Percentiles rank a stretch among this genome's conserved stretches.
These are phyloP conservation scores for Eucalyptus sp. DNA, from an alignment of 345 rosid genomes.

Conservation along the genomic window DNA sequence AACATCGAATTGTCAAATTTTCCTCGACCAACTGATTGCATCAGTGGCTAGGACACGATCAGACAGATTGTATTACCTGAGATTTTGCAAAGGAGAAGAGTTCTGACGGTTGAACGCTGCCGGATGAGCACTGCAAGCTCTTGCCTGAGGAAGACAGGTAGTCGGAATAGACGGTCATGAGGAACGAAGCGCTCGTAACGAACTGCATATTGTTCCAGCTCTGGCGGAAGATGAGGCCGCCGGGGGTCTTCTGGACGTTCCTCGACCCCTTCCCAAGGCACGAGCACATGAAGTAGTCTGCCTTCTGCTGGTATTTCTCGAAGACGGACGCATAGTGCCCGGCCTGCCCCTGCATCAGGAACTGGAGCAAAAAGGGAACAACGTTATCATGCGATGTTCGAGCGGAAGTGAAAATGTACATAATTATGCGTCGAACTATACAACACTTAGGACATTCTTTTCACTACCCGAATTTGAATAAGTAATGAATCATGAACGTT, in stretches of 20 bases:
- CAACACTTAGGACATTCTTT: background rate
- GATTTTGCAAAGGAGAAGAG: slow-evolving; percentile 79
- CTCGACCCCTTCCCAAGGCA: slow-evolving; percentile 57
- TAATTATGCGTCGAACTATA: background rate
- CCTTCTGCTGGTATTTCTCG: slow-evolving; percentile 68
- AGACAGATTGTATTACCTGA: slow-evolving; percentile 34
- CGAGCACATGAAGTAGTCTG: slow-evolving; percentile 85
- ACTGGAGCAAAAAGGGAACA: slow-evolving; percentile 16
- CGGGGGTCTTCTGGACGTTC: slow-evolving; percentile 79
- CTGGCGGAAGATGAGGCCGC: slow-evolving; percentile 86
- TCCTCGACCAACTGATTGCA: background rate
- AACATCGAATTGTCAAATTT: background rate
- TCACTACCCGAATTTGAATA: fast-evolving
- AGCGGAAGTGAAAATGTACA: background rate
- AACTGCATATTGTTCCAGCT: slow-evolving; percentile 97
- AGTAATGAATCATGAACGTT: background rate
- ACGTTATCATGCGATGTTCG: background rate
- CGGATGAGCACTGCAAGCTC: slow-evolving; percentile 46
- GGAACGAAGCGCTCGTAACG: slow-evolving; percentile 80
- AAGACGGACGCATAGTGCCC: slow-evolving; percentile 55
- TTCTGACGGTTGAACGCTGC: slow-evolving; percentile 43
- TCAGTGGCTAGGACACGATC: background rate
- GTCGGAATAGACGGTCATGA: slow-evolving; percentile 70
- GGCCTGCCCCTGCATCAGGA: slow-evolving; percentile 90
- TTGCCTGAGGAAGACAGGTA: slow-evolving; percentile 64